Evolutionary conservation across 306 rosid genomes (phyloP), one percentile per base, ranked within the genome.

Genomic region (Cyamopsis tetragonoloba): DNA sequence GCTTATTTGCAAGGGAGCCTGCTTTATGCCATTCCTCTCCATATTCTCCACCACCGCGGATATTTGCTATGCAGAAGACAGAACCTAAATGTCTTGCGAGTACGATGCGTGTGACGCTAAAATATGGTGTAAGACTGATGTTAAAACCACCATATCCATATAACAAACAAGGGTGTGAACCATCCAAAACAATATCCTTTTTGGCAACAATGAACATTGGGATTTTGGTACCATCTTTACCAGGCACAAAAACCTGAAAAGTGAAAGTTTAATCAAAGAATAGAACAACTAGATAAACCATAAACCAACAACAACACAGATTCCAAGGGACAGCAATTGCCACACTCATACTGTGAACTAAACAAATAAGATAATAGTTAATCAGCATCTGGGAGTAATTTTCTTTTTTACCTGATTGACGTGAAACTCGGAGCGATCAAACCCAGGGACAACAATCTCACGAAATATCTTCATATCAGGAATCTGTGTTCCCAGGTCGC

Each of bases 11-110:
- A 41, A 93, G 99, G 54, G 97, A 82, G 12, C 97, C 99, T 59
- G 95, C 88, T 85, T 88, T 93, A 71, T 93, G 99, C 99, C 99
- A 93, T 68, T 93, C 92, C 85, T 93, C 97, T 58, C 99, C 99
- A 34, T 90, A 93, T 71, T 93, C 99, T 49, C 99, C 99, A 71
- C 99, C 99, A 19, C 99, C 99, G 43, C 97, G 97, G 60, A 93
- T 90, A 77, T 93, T 90, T 58, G 96, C 99, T 79, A 90, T 42
- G 87, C 92, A 81, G 81, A 62, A 83, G 77, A 93, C 88, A 67
- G 44, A 80, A 57, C 92, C 99, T 44, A 93, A 84, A 82, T 93
- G 89, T 75, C 89, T 85, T 15, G 85, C 32, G 5, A 93, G 90
- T 39, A 90, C 80, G 48, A 73, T 79, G 15, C 99, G 97, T 57